phyloP scores from a whole-genome alignment of 805 yeast species.

The Tetrapisispora iriomotensis region DNA sequence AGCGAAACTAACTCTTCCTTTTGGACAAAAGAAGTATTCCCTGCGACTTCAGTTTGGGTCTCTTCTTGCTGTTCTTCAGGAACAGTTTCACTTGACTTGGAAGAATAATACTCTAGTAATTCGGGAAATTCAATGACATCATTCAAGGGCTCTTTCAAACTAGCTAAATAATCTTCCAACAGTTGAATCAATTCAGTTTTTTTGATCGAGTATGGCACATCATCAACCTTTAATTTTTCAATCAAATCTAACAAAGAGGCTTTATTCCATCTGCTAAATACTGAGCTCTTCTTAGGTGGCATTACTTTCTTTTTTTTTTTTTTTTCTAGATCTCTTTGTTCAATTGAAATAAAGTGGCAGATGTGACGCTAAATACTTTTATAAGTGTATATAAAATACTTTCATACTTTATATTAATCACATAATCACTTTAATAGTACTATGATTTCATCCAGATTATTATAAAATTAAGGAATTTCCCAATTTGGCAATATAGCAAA shows the following conservation, averaged over 20 bases:
- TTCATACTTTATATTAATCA: too few species aligned
- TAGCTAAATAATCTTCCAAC: slow-evolving; percentile 13
- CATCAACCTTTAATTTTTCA: slow-evolving; percentile 16
- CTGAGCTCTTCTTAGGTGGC: slow-evolving; percentile 6
- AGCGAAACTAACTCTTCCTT: not conserved
- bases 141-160: slow-evolving; percentile 15
- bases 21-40: too few species aligned
- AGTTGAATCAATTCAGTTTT: slow-evolving; percentile 13
- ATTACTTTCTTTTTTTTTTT: not conserved
- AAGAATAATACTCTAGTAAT: slow-evolving; percentile 5
- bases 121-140: slow-evolving; percentile 21
- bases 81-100: not conserved
- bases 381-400: too few species aligned
- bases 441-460: too few species aligned
- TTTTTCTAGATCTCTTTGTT: not conserved
- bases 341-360: too few species aligned
- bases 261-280: slow-evolving; percentile 21
- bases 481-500: too few species aligned
- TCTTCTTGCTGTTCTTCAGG: too few species aligned
- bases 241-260: slow-evolving; percentile 21
- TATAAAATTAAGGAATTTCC: too few species aligned
- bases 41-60: not conserved
- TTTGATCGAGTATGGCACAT: slow-evolving; percentile 11
- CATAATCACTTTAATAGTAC: too few species aligned
- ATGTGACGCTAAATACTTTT: too few species aligned